These are phyloP conservation scores for Climacium dendroides DNA, from an alignment of 225 moss, liverwort and hornwort species.

Conservation along the genomic window DNA sequence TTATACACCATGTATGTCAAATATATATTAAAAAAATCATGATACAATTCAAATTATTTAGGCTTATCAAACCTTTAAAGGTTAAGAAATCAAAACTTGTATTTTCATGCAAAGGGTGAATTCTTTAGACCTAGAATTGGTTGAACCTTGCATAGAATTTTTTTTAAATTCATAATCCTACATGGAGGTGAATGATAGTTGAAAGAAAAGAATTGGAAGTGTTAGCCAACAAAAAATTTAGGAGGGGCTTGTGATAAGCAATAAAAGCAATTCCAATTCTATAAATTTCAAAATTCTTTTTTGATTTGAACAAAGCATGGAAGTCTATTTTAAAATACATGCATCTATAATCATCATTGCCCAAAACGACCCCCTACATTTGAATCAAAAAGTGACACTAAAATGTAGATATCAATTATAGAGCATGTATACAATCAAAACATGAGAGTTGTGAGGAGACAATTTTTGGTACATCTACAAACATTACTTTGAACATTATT, in stretches of 20 bases:
- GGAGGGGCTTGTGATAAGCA: accelerated
- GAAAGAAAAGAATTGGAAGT: background rate
- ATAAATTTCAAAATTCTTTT: background rate
- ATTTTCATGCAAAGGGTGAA: background rate
- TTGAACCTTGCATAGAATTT: background rate
- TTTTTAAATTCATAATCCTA: background rate
- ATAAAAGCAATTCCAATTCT: accelerated
- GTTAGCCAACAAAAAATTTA: accelerated
- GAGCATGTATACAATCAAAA: background rate
- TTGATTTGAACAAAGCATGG: background rate
- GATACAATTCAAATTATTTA: accelerated
- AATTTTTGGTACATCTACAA: background rate
- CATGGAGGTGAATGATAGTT: background rate
- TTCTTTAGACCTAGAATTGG: background rate
- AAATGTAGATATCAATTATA: background rate
- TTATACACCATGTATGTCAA: background rate
- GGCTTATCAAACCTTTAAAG: background rate
- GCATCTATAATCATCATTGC: background rate
- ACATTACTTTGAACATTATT: background rate
- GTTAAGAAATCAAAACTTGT: background rate
- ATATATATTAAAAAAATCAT: background rate
- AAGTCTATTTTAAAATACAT: no score
- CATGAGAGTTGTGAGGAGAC: accelerated
- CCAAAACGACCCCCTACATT: background rate
- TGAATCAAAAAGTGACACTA: background rate